Conservation (phyloP, 192 early-diverging fungal species). For the Kickxella alabastrina region DNA sequence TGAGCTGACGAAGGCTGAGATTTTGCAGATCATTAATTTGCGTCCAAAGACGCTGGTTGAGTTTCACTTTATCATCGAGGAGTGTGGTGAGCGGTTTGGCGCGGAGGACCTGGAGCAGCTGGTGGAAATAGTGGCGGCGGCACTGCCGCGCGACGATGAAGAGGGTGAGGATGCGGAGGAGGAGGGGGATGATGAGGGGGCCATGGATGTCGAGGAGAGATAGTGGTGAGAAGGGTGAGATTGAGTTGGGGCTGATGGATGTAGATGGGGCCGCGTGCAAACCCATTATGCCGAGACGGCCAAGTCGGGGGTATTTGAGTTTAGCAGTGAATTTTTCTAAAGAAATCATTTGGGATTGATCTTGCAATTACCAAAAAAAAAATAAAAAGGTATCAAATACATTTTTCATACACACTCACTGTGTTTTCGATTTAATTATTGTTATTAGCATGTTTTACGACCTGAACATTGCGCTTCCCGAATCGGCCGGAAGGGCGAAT, state of each 20-base stretch:
- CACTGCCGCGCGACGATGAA: constrained; percentile 47
- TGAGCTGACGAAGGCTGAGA: constrained; percentile 68
- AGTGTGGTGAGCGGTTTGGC: constrained; percentile 63
- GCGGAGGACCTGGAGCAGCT: constrained; percentile 54
- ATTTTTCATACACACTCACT: not conserved
- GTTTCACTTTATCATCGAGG: constrained; percentile 67
- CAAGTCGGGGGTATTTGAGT: too few relatives aligned
- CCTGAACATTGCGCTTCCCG: constrained; percentile 48
- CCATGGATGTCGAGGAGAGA: constrained; percentile 10
- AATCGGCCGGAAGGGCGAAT: constrained; percentile 25
- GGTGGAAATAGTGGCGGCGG: constrained; percentile 42
- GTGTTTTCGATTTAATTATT: not conserved
- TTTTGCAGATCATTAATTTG: constrained; percentile 70
- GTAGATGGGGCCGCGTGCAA: not conserved
- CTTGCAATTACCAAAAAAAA: too few relatives aligned
- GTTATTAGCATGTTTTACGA: constrained; percentile 36
- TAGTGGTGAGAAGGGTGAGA: not conserved
- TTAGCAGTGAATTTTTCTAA: too few relatives aligned
- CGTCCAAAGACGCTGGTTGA: constrained; percentile 64
- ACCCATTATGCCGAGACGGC: too few relatives aligned
- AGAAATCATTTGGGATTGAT: too few relatives aligned
- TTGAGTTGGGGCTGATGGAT: not conserved
- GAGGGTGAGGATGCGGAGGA: constrained; percentile 6
- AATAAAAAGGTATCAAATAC: not conserved
- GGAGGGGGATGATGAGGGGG: constrained; percentile 3